Percentiles rank a stretch among this genome's conserved stretches.
phyloP scores from a whole-genome alignment of 2,329 filamentous ascomycete species.

The Arachnopeziza araneosa region DNA sequence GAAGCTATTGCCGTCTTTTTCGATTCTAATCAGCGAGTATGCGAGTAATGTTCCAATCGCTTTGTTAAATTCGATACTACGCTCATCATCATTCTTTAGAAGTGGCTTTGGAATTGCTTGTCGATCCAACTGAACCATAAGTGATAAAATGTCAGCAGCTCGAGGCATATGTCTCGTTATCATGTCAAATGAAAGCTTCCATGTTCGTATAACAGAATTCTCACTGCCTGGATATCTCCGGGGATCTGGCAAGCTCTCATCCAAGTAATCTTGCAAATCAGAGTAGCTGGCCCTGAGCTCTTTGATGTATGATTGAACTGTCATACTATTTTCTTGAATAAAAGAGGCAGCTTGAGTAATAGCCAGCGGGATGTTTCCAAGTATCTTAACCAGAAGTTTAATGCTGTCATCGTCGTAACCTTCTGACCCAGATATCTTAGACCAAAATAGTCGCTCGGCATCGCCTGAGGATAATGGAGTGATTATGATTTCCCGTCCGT shows the following conservation, averaged over 20 bases:
- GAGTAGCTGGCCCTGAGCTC: constrained; percentile 1
- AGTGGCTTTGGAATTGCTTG: constrained; percentile 17
- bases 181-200: constrained; percentile 32
- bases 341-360: constrained; percentile 27
- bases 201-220: constrained; percentile 33
- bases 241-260: constrained; percentile 2
- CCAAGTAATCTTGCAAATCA: constrained; percentile 6
- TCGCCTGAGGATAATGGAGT: constrained; percentile 22
- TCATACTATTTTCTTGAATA: constrained; percentile 17
- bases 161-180: constrained; percentile 24
- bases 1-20: constrained; percentile 11
- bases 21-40: constrained; percentile 32
- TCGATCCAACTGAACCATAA: constrained; percentile 17
- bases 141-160: constrained; percentile 15
- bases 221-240: constrained; percentile 26
- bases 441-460: not conserved
- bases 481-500: constrained; percentile 22
- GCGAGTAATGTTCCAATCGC: constrained; percentile 32
- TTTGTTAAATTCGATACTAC: constrained; percentile 25
- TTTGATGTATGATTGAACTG: not conserved
- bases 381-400: constrained; percentile 14
- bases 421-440: not conserved
- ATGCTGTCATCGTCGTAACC: not conserved
- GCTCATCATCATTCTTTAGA: not conserved
- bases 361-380: constrained; percentile 29